Base-by-base conservation (phyloP, 768 basidiomycete genomes). In the Pisolithus sp. region DNA sequence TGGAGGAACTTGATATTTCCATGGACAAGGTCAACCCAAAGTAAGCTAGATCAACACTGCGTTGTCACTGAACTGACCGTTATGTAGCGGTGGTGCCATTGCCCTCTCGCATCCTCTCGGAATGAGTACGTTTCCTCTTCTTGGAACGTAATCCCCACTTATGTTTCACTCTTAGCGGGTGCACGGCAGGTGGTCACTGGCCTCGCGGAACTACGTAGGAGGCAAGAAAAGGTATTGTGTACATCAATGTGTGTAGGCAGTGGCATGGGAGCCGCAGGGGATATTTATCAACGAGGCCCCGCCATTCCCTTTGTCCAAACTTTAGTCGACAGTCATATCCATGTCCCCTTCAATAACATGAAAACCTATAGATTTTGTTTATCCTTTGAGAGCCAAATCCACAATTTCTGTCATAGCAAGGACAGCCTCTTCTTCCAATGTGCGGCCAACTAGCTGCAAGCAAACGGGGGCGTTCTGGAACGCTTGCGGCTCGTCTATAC, bases 101-200 rank as follows among this genome's bases (percentile, higher is more conserved):
- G 86, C 91, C 7, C 73, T 90, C 21, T 81, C 85, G 5, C 89
- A 90, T 67, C 89, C 89, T 17, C 71, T 91, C 13, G 89, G 86
- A 55, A 88, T 90, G 84, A 91, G 88, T 90, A 66, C 54, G 83
- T 68, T 17, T 18, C 39, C 40, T 43, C 36, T 4, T 30, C 18
- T 37, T 18, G 17, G 26, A 39, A 23, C 43, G 20, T 15, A 12
- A 18, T 39, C 12, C 55, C 70, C 7, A 66, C 40, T 43, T 8
- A 57, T 46, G 45, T 49, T 17, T 37, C 46, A 36, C 43, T 26
- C 53, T 45, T 58, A 85, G 92, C 93, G 57, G 93, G 93, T 31
- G 74, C 85, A 23, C 83, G 93, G 26, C 92, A 93, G 68, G 82
- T 92, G 21, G 86, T 89, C 2, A 93, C 93, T 3, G 93, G 86